These are phyloP conservation scores for Yamadazyma tumulicola DNA, from an alignment of 805 yeast species.

Conservation along the genomic window DNA sequence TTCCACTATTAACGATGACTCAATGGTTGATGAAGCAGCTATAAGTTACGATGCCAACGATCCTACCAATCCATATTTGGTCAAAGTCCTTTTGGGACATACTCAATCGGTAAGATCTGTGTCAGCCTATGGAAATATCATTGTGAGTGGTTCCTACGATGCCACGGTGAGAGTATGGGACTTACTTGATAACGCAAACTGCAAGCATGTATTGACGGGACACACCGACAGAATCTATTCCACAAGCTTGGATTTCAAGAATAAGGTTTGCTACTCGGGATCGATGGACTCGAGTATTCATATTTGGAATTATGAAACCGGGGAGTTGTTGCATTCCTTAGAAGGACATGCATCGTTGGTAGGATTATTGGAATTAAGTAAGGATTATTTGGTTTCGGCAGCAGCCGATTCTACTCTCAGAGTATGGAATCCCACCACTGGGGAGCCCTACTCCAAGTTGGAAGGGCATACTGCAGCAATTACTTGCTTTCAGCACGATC, in stretches of 20 bases:
- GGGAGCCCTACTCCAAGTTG: constrained; percentile 60
- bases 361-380: constrained; percentile 76
- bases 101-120: constrained; percentile 68
- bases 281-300: constrained; percentile 85
- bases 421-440: constrained; percentile 87
- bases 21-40: constrained; percentile 3
- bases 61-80: constrained; percentile 55
- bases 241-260: constrained; percentile 73
- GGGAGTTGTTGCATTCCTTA: constrained; percentile 62
- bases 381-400: constrained; percentile 79
- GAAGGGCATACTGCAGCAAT: constrained; percentile 86
- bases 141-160: constrained; percentile 90
- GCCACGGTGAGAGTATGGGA: constrained; percentile 92
- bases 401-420: constrained; percentile 93
- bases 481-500: constrained; percentile 90
- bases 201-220: constrained; percentile 72
- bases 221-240: constrained; percentile 87
- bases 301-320: constrained; percentile 85
- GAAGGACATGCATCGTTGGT: constrained; percentile 90
- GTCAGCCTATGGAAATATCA: constrained; percentile 77
- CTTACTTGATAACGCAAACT: constrained; percentile 59
- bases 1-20: background rate
- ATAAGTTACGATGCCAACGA: constrained; percentile 36
- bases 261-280: constrained; percentile 84
- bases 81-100: constrained; percentile 60